phyloP scores from a whole-genome alignment of 2,329 filamentous ascomycete genomes.

The Penicillium hordei region DNA sequence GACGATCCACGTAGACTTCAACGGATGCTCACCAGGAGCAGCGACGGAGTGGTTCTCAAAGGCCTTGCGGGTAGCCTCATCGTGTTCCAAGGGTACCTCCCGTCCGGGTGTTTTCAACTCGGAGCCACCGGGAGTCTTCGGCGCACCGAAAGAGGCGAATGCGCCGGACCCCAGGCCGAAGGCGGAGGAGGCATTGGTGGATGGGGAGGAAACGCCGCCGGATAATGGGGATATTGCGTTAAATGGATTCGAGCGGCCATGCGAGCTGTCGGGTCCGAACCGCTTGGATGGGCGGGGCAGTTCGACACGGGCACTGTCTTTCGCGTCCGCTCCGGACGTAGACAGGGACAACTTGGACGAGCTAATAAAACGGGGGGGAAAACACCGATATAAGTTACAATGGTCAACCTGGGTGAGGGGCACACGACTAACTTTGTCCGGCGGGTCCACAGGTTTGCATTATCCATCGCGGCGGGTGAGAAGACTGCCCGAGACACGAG shows the following conservation, averaged over 20 bases:
- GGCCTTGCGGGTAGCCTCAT: constrained; percentile 38
- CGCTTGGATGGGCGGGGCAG: constrained; percentile 70
- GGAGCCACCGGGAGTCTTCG: constrained; percentile 79
- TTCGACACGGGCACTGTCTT: constrained; percentile 55
- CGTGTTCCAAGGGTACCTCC: constrained; percentile 51
- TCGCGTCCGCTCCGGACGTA: constrained; percentile 61
- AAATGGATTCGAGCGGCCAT: constrained; percentile 75
- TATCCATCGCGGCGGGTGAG: constrained; percentile 47
- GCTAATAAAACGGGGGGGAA: constrained; percentile 53
- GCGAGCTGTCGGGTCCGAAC: constrained; percentile 71
- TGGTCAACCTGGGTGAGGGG: neutral
- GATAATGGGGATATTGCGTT: constrained; percentile 70
- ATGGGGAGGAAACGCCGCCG: constrained; percentile 70
- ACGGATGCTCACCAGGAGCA: constrained; percentile 52
- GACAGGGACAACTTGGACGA: constrained; percentile 88
- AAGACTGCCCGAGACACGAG: constrained; percentile 38
- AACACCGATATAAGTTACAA: constrained; percentile 8
- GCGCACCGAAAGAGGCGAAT: constrained; percentile 94
- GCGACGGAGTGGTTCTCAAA: constrained; percentile 40
- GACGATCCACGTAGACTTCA: constrained; percentile 90
- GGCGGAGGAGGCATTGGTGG: constrained; percentile 74
- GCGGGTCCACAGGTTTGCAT: constrained; percentile 52
- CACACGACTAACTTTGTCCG: constrained; percentile 46
- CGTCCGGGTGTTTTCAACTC: constrained; percentile 66
- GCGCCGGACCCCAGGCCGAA: constrained; percentile 94